Evolutionary conservation across 768 basidiomycete species (phyloP), one percentile per base, ranked within the genome.

Genomic region (Trametes coccinea): DNA sequence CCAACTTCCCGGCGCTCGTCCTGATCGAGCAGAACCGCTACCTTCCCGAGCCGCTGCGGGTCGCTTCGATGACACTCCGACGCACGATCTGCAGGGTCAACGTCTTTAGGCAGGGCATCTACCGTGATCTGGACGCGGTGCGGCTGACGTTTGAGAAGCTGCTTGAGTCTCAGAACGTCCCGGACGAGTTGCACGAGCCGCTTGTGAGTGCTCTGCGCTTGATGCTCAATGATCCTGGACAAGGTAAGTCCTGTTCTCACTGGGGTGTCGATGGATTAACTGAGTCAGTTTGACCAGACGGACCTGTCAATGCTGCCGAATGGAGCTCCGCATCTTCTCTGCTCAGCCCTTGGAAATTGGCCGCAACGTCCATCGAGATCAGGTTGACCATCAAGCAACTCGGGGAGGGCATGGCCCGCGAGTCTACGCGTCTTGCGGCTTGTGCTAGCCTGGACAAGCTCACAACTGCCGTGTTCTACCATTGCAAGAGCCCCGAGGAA

Each of bases 281-380:
- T 30, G 34, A 9, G n/a, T 43, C 14, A 14, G 5, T 5, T 37
- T 11, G 31, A n/a, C 3, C 13, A 66, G 64, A 62, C n/a, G 64
- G 60, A 3, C 56, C 61, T 22, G 57, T 62, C 29, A 62, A 62
- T 27, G 58, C 61, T 2, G 57, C 58, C 0, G 61, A 66, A 14
- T 62, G 60, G 64, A 57, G 47, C 29, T 50, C 65, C 5, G 62
- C 87, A 11, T 85, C 84, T 0, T 85, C 84, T 9, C 76, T 89
- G 34, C 76, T 93, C 31, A 92, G 89, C 62, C 92, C 90, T 0
- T 93, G 92, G 90, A 90, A 89, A 68, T 82, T 93, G 29, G 84
- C 89, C 9, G 89, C 89, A 2, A 92, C 92, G 0, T 86, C 88
- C 5, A 88, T 92, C 56, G 87, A 91, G 66, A 80, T 92, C 63